These are phyloP conservation scores for Sextonia rubra DNA, from an alignment of 164 flowering plant genomes.

Conservation along the genomic window DNA sequence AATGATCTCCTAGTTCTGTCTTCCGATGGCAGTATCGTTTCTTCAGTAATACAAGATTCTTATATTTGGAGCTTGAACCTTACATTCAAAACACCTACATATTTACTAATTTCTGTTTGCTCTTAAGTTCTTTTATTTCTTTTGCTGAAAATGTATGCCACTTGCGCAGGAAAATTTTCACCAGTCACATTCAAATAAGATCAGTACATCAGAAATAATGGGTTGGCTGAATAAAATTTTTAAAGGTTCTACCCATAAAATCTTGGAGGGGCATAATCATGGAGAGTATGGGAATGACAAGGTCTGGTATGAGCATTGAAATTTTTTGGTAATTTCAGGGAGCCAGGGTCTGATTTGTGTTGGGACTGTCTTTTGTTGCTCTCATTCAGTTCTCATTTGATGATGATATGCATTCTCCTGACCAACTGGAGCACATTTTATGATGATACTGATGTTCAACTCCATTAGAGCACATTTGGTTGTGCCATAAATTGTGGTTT, in stretches of 20 bases:
- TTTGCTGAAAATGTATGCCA: neutral
- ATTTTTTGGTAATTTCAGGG: constrained; percentile 34
- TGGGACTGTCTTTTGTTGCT: neutral
- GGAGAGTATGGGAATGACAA: constrained; percentile 44
- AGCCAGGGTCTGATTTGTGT: neutral
- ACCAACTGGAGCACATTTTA: neutral
- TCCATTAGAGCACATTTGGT: neutral
- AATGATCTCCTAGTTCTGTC: neutral
- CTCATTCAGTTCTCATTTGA: neutral
- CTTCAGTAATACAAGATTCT: neutral
- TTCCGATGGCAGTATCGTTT: neutral
- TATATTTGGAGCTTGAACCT: neutral
- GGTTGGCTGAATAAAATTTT: constrained; percentile 74
- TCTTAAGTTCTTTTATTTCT: neutral
- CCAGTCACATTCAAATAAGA: constrained; percentile 32
- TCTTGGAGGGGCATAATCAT: constrained; percentile 26
- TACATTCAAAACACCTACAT: neutral
- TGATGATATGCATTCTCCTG: neutral
- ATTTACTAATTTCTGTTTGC: neutral
- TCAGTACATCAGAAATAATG: constrained; percentile 36
- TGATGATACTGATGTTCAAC: neutral
- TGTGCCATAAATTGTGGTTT: neutral
- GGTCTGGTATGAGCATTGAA: constrained; percentile 42
- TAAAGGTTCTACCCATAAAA: constrained; percentile 14
- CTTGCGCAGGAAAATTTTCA: constrained; percentile 22